phyloP scores from a whole-genome alignment of 495 filamentous ascomycete species.

The Hypoxylon cercidicola region DNA sequence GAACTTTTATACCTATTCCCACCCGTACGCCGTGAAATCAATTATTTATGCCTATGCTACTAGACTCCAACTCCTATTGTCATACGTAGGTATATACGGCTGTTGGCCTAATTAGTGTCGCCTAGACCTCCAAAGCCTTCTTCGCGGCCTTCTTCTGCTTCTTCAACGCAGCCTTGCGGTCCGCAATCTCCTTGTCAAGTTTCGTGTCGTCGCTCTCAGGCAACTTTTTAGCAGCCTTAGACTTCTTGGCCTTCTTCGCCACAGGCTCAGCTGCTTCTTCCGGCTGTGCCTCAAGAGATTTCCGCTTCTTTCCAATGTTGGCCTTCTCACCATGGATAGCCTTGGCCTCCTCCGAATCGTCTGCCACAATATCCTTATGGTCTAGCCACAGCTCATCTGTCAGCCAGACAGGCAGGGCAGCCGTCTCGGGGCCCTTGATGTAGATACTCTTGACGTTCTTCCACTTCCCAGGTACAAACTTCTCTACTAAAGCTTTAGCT shows the following conservation, averaged over 20 bases:
- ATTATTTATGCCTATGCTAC: constrained; percentile 39
- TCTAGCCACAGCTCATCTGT: constrained; percentile 90
- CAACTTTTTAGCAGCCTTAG: constrained; percentile 57
- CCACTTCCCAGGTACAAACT: constrained; percentile 86
- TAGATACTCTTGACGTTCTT: constrained; percentile 82
- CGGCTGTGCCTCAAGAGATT: constrained; percentile 51
- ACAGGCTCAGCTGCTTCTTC: constrained; percentile 53
- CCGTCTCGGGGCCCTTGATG: constrained; percentile 83
- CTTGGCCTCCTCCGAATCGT: constrained; percentile 63
- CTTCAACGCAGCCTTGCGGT: constrained; percentile 67
- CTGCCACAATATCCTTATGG: constrained; percentile 76
- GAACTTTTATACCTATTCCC: constrained; percentile 23
- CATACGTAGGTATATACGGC: constrained; percentile 30
- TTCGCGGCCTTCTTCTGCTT: constrained; percentile 68
- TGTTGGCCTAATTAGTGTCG: constrained; percentile 5
- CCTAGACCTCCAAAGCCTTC: constrained; percentile 62
- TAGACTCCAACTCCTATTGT: constrained; percentile 45
- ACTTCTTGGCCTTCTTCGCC: constrained; percentile 62
- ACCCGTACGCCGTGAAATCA: constrained; percentile 26
- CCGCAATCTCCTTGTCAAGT: constrained; percentile 67
- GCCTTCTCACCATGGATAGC: constrained; percentile 60
- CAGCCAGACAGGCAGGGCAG: constrained; percentile 90
- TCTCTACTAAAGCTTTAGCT: constrained; percentile 72
- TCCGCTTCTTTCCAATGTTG: constrained; percentile 75
- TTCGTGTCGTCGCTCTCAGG: constrained; percentile 64